Conservation (phyloP, 345 rosid species). For the Arabidopsis suecica region DNA sequence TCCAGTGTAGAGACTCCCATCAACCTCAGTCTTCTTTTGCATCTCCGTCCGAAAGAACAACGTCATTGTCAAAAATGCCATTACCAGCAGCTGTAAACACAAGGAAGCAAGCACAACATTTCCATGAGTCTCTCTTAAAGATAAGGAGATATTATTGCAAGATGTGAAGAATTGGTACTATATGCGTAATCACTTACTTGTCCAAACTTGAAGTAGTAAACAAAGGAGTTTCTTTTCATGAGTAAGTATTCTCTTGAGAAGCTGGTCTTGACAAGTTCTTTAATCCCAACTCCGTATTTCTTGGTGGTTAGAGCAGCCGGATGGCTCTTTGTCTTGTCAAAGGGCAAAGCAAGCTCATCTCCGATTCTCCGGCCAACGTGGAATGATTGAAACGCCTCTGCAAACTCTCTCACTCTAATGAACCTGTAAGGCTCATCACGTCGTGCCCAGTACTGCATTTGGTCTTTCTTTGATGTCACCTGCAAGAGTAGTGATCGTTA, state of each 20-base stretch:
- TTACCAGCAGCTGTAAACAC: slow-evolving; percentile 47
- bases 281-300: slow-evolving; percentile 61
- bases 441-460: slow-evolving; percentile 70
- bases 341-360: slow-evolving; percentile 63
- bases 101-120: slow-evolving; percentile 18
- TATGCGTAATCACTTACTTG: slow-evolving; percentile 53
- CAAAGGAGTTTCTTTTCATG: slow-evolving; percentile 79
- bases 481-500: slow-evolving; percentile 29
- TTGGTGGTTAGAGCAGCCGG: slow-evolving; percentile 72
- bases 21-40: slow-evolving; percentile 48
- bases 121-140: background rate
- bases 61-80: slow-evolving; percentile 52
- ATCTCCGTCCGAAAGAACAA: slow-evolving; percentile 66
- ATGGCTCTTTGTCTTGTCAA: slow-evolving; percentile 63
- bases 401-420: slow-evolving; percentile 62
- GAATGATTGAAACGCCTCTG: slow-evolving; percentile 70
- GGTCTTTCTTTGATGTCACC: slow-evolving; percentile 92
- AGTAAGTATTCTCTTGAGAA: slow-evolving; percentile 68
- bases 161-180: slow-evolving; percentile 8
- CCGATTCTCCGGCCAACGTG: slow-evolving; percentile 56
- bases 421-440: slow-evolving; percentile 66
- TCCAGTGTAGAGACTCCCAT: slow-evolving; percentile 65
- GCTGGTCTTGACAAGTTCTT: slow-evolving; percentile 66
- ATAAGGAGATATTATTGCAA: background rate
- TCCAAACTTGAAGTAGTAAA: slow-evolving; percentile 65